A percentile compares a stretch with the other conserved stretches of the same genome.
Conservation (phyloP, 495 filamentous ascomycete species). For the Penicillium longicatenatum region DNA sequence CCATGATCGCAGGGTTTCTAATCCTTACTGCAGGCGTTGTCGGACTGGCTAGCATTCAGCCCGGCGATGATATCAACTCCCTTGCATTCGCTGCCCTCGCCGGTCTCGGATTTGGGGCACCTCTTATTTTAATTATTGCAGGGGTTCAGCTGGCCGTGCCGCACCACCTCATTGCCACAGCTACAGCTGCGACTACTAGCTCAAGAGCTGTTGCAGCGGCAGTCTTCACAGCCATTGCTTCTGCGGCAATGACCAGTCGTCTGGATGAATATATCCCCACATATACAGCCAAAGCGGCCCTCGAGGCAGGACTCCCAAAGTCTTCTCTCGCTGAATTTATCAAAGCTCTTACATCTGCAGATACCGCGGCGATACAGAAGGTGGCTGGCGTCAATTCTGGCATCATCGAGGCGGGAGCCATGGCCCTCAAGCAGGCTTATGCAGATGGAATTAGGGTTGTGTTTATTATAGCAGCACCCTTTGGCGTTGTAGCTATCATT, state of each 20-base stretch:
- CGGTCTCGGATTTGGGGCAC: conserved; percentile 7
- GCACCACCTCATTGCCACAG: not conserved
- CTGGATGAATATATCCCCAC: not conserved
- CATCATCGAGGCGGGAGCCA: not conserved
- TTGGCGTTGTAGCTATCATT: conserved; percentile 13
- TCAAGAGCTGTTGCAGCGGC: not conserved
- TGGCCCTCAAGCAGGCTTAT: conserved; percentile 11
- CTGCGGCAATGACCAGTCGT: not conserved
- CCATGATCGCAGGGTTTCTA: conserved; percentile 7
- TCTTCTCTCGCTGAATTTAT: not conserved
- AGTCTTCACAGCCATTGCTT: not conserved
- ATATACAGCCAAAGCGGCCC: not conserved
- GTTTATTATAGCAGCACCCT: conserved; percentile 16
- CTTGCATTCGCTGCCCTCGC: conserved; percentile 9
- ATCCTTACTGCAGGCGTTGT: conserved; percentile 12
- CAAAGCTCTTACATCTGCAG: not conserved
- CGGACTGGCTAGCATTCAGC: conserved; percentile 9
- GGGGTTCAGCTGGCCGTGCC: conserved; percentile 3
- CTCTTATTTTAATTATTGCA: conserved; percentile 12
- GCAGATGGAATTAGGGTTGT: conserved; percentile 14
- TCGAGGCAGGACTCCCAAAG: not conserved
- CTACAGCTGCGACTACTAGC: not conserved
- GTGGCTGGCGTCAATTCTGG: not conserved
- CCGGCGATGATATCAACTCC: not conserved
- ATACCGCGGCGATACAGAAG: not conserved